These are phyloP conservation scores for Phytopythium cucurbitacearum DNA, from an alignment of 352 stramenopile genomes.

Conservation along the genomic window DNA sequence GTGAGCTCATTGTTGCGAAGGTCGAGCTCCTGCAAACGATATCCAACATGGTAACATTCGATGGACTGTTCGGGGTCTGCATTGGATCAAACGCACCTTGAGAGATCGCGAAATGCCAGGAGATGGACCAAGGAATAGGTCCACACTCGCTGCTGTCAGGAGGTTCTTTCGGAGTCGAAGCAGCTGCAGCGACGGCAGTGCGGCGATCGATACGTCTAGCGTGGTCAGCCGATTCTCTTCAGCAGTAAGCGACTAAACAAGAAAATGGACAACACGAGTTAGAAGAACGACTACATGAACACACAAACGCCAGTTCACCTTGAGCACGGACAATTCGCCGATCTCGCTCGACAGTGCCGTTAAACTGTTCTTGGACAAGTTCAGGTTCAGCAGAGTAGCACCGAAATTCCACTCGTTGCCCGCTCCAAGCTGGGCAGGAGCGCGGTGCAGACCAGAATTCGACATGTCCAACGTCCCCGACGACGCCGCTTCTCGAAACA, in stretches of 20 bases:
- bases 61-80: background rate
- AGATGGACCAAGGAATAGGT: conserved; percentile 29
- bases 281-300: background rate
- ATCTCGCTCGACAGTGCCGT: conserved; percentile 37
- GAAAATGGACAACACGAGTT: background rate
- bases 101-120: conserved; percentile 17
- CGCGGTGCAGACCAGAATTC: conserved; percentile 18
- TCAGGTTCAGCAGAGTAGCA: conserved; percentile 52
- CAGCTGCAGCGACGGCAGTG: conserved; percentile 45
- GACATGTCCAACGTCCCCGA: conserved; percentile 50
- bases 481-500: conserved; percentile 58
- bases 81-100: conserved; percentile 24
- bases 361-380: conserved; percentile 66
- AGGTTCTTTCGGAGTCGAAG: conserved; percentile 75
- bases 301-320: conserved; percentile 16
- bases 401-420: conserved; percentile 32
- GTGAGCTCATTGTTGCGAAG: conserved; percentile 63
- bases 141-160: conserved; percentile 38
- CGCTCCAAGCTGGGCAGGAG: conserved; percentile 25
- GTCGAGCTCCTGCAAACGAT: conserved; percentile 53
- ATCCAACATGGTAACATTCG: background rate
- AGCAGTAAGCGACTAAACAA: conserved; percentile 45
- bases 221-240: conserved; percentile 63
- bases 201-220: conserved; percentile 35
- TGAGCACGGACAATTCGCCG: conserved; percentile 34